Conservation (phyloP, 371 early-diverging fungal genomes). For the Phascolomyces articulosus region DNA sequence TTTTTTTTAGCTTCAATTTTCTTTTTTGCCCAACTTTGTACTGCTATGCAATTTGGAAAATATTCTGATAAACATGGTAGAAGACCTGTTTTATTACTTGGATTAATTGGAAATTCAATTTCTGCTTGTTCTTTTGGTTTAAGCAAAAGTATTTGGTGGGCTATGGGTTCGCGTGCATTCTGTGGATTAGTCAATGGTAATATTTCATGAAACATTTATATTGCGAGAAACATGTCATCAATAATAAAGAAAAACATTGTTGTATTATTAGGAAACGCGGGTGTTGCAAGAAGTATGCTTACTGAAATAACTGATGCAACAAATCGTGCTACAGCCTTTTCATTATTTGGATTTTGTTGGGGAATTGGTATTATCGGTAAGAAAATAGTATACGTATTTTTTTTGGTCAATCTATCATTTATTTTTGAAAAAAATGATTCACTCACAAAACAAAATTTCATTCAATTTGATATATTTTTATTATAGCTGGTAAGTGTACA, state of each 20-base stretch:
- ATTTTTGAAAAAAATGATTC: no score
- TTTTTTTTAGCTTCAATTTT: constrained; percentile 43
- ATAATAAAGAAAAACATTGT: no score
- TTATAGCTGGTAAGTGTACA: constrained; percentile 7
- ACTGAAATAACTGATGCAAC: constrained; percentile 87
- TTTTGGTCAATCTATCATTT: no score
- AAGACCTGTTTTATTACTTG: constrained; percentile 79
- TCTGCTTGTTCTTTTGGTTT: constrained; percentile 78
- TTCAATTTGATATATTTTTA: not conserved
- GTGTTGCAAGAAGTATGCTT: constrained; percentile 82
- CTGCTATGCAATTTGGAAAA: constrained; percentile 58
- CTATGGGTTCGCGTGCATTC: constrained; percentile 67
- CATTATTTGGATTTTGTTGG: constrained; percentile 73
- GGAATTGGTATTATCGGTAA: constrained; percentile 66
- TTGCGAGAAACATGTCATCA: not conserved
- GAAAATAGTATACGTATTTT: not conserved
- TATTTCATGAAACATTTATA: not conserved
- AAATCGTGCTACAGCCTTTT: constrained; percentile 73
- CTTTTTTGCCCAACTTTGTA: constrained; percentile 61
- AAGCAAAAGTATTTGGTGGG: constrained; percentile 66
- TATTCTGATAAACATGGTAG: constrained; percentile 74
- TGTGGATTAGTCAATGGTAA: constrained; percentile 81
- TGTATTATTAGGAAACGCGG: constrained; percentile 78
- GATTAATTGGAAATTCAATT: constrained; percentile 73
- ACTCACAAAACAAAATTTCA: not conserved